phyloP scores from a whole-genome alignment of 106 monocot genomes.

The Posidonia australis region DNA sequence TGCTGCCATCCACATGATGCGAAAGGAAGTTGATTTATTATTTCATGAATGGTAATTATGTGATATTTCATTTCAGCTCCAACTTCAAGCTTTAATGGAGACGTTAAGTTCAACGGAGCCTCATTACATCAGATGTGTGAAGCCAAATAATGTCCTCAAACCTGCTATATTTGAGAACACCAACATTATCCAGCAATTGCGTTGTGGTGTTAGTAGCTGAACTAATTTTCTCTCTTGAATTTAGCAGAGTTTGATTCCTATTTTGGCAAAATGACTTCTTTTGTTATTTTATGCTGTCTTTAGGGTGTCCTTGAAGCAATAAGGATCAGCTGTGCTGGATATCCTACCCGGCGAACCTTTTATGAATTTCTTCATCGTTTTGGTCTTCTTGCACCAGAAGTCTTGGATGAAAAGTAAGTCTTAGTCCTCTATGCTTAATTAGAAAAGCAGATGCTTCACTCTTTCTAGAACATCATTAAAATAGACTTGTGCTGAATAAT shows the following conservation, averaged over 20 bases:
- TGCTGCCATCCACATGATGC: too few relatives aligned
- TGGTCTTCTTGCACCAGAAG: conserved; percentile 77
- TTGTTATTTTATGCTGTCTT: neutral
- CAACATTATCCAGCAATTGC: conserved; percentile 76
- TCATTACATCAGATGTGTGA: conserved; percentile 87
- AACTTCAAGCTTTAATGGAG: conserved; percentile 84
- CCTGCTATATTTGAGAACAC: conserved; percentile 79
- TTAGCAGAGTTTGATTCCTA: too few relatives aligned
- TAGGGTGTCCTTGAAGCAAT: conserved; percentile 96
- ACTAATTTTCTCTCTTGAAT: neutral
- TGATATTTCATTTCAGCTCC: conserved; percentile 34
- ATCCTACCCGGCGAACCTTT: conserved; percentile 81
- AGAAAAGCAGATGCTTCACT: too few relatives aligned
- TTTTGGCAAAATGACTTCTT: neutral
- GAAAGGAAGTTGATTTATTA: too few relatives aligned
- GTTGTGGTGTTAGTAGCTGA: conserved; percentile 68
- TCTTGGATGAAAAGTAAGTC: conserved; percentile 75
- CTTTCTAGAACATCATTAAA: too few relatives aligned
- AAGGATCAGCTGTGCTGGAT: conserved; percentile 90
- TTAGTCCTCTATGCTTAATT: neutral
- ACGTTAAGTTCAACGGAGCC: conserved; percentile 77
- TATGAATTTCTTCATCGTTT: conserved; percentile 86
- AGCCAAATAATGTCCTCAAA: conserved; percentile 91
- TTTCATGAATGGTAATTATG: neutral
- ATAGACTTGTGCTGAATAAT: neutral